phyloP scores from a whole-genome alignment of 345 rosid species.

The thale cress (Arabidopsis thaliana) region TAIR10.1 NC_003070.9:30046501-30047000 shows the following conservation, averaged over 20 bases:
- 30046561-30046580: constrained; percentile 3
- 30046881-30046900: constrained; percentile 44
- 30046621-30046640: constrained; percentile 50
- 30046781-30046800: neutral
- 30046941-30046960: constrained; percentile 23
- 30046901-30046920: constrained; percentile 30
- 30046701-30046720: constrained; percentile 53
- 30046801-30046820: constrained; percentile 9
- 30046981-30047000: neutral
- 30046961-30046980: constrained; percentile 6
- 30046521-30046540: constrained; percentile 8
- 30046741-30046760: constrained; percentile 47
- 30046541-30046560: neutral
- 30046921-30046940: constrained; percentile 29
- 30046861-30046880: constrained; percentile 54
- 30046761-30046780: neutral
- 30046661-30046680: constrained; percentile 58
- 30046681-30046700: constrained; percentile 54
- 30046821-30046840: constrained; percentile 49
- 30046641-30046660: constrained; percentile 50
- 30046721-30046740: constrained; percentile 51
- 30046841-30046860: constrained; percentile 55
- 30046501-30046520: constrained; percentile 39
- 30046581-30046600: constrained; percentile 8
- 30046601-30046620: constrained; percentile 62